Evolutionary conservation across 305 asterid genomes (phyloP).

Genomic region (Ilex paraguariensis): DNA sequence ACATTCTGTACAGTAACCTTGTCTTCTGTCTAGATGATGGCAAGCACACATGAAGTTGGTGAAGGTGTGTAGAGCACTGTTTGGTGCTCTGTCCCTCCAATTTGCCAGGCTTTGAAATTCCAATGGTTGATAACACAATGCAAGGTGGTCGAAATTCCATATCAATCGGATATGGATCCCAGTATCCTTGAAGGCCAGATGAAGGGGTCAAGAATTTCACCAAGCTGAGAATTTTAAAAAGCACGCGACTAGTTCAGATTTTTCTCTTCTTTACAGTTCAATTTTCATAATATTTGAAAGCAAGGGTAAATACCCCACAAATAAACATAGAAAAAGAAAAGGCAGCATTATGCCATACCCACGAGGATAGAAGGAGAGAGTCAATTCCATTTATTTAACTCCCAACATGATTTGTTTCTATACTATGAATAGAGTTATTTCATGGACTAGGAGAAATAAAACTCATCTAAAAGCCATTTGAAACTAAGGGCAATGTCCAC

Average conservation of each 20-base stretch:
- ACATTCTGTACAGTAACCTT: slow-evolving; percentile 83
- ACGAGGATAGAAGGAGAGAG: too few species aligned
- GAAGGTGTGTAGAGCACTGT: slow-evolving; percentile 83
- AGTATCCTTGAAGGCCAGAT: slow-evolving; percentile 82
- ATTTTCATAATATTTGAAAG: too few species aligned
- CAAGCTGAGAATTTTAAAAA: slow-evolving; percentile 49
- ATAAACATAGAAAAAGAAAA: too few species aligned
- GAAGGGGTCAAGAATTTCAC: slow-evolving; percentile 81
- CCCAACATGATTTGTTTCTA: too few species aligned
- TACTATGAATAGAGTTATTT: too few species aligned
- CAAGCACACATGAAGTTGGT: slow-evolving; percentile 85
- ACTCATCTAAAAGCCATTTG: too few species aligned
- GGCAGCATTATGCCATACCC: too few species aligned
- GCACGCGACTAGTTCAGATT: neutral
- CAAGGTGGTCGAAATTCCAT: slow-evolving; percentile 97
- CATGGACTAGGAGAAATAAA: too few species aligned
- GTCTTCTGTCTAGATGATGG: slow-evolving; percentile 80
- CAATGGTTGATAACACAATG: slow-evolving; percentile 84
- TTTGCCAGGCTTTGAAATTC: slow-evolving; percentile 88
- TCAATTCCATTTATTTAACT: too few species aligned
- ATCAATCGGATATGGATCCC: slow-evolving; percentile 96
- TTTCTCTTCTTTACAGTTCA: too few species aligned
- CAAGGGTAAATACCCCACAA: too few species aligned
- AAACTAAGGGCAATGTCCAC: too few species aligned
- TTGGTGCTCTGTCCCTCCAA: slow-evolving; percentile 73